Evolutionary conservation across 163 green algal genomes (phyloP).

Genomic region (Scenedesmus sp.): DNA sequence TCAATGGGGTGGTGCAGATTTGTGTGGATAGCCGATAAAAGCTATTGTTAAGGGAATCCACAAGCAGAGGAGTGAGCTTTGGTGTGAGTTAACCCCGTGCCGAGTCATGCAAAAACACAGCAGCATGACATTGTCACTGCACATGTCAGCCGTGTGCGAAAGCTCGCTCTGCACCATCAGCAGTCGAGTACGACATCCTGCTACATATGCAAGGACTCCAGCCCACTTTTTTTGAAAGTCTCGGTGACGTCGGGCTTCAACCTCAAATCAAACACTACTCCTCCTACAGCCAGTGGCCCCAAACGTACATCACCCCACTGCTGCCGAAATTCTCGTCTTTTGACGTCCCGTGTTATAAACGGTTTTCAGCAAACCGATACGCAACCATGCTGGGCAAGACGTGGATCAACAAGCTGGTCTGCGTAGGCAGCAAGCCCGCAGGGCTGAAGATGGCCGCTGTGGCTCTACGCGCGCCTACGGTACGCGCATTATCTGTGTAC

Average conservation of each 20-base stretch:
- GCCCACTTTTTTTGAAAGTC: neutral
- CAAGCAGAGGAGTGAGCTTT: neutral
- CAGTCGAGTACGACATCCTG: neutral
- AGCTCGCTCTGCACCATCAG: neutral
- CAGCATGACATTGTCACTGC: neutral
- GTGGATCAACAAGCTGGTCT: neutral
- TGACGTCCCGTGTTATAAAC: neutral
- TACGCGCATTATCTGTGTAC: neutral
- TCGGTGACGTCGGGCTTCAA: neutral
- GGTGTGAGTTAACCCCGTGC: neutral
- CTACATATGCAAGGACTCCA: neutral
- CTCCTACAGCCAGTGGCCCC: neutral
- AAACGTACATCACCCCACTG: neutral
- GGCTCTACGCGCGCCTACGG: neutral
- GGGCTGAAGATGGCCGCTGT: neutral
- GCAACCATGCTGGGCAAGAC: neutral
- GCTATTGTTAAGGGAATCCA: too few relatives aligned
- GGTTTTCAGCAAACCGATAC: neutral
- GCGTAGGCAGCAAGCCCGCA: neutral
- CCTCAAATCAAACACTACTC: conserved; percentile 15
- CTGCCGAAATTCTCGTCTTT: neutral
- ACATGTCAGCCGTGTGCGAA: neutral
- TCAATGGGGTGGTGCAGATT: too few relatives aligned
- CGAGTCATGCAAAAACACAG: neutral
- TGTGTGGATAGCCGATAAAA: too few relatives aligned